Conservation (phyloP, 1,139 yeast species). For the Pichia norvegensis region DNA sequence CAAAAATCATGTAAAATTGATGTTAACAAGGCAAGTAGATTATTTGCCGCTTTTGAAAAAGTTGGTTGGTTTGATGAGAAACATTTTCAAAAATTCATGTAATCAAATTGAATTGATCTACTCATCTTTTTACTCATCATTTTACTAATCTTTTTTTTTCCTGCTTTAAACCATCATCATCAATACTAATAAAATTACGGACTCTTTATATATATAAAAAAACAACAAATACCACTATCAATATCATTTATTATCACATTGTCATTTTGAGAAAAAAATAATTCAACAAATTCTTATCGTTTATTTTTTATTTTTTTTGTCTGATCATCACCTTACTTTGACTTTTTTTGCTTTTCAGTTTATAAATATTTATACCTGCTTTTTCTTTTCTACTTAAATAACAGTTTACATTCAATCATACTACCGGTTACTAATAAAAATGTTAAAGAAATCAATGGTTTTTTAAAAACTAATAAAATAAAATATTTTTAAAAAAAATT, state of each 20-base stretch:
- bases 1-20: conserved; percentile 97
- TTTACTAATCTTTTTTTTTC: neutral
- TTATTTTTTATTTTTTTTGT: too few relatives aligned
- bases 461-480: neutral
- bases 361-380: neutral
- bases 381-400: neutral
- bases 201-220: too few relatives aligned
- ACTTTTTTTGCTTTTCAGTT: neutral
- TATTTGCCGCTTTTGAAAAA: conserved; percentile 87
- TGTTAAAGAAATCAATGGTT: neutral
- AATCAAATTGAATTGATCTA: too few relatives aligned
- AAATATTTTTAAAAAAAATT: conserved; percentile 1
- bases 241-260: neutral
- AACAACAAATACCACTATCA: neutral
- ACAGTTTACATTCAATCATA: neutral
- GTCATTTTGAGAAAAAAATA: neutral
- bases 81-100: conserved; percentile 46
- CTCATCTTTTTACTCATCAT: too few relatives aligned
- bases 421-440: neutral
- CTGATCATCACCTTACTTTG: neutral
- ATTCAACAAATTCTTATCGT: neutral
- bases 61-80: conserved; percentile 91
- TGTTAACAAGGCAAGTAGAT: conserved; percentile 89
- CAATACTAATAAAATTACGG: too few relatives aligned
- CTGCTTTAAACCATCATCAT: neutral